Evolutionary conservation across 352 stramenopile species (phyloP), one percentile per base, ranked within the genome.

Genomic region (Globisporangium splendens): DNA sequence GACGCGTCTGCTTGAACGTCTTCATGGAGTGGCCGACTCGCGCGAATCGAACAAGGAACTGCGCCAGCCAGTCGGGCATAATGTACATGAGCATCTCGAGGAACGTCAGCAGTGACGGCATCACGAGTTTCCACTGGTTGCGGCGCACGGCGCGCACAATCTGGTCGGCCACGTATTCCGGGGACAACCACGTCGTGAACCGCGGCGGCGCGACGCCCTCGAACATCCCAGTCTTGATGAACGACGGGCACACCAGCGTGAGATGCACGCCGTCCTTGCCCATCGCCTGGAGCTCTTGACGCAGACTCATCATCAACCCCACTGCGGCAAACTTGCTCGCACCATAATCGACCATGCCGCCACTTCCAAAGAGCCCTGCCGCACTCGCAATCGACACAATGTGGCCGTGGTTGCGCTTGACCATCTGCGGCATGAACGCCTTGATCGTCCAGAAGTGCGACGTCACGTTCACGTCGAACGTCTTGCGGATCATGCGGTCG

Each of bases 181-280:
- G 75, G 17, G 66, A 65, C 39, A 86, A 52, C 70, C 72, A 78
- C 24, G 50, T 49, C 46, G 72, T 77, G 42, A 79, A 72, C 4
- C 54, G 55, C 20, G 70, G 70, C 8, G 73, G 62, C 8, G 38
- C 61, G 12, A 84, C 77, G 8, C 78, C 78, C n/a, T 81, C 60
- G 33, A 88, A 88, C 78, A 88, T 88, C 10, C 78, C 78, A 1
- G 73, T 88, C 38, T 63, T 69, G 65, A 88, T 79, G 52, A 78
- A 83, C 11, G 72, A 73, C n/a, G 78, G 78, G 47, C 75, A 88
- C 43, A 83, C 66, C 28, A 86, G 56, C 11, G 77, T 83, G 41
- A 72, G 77, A 46, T 81, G 73, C 28, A 88, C 68, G 22, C 66
- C 63, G 51, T 63, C 53, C 24, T 69, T 64, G 11, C 65, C 61